A percentile compares a stretch with the other conserved stretches of the same genome.
phyloP scores from a whole-genome alignment of 2,329 filamentous ascomycete genomes.

The Zasmidium cellare region DNA sequence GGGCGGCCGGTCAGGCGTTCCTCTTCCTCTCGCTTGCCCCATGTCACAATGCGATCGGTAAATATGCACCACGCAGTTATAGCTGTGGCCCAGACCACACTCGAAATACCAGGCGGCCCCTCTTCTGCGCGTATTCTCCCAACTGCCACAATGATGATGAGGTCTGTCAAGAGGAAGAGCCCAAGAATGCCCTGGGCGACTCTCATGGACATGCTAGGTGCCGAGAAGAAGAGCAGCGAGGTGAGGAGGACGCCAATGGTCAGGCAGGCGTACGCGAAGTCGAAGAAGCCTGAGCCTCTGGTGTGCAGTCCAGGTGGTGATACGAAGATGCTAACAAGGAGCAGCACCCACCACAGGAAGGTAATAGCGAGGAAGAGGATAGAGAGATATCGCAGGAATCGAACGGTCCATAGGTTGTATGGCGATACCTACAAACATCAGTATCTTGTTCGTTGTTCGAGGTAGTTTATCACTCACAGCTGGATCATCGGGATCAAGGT shows the following conservation, averaged over 20 bases:
- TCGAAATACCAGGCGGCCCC: slow-evolving; percentile 85
- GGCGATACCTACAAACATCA: slow-evolving; percentile 63
- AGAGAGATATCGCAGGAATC: slow-evolving; percentile 75
- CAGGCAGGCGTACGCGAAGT: slow-evolving; percentile 79
- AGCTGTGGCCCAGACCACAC: slow-evolving; percentile 77
- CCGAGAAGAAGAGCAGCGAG: slow-evolving; percentile 80
- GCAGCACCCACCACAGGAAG: slow-evolving; percentile 88
- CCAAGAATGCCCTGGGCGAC: slow-evolving; percentile 70
- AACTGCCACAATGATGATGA: slow-evolving; percentile 77
- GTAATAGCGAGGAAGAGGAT: slow-evolving; percentile 72
- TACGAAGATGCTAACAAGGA: slow-evolving; percentile 87
- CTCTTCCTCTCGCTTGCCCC: slow-evolving; percentile 92
- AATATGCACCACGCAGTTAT: slow-evolving; percentile 77
- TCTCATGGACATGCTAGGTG: slow-evolving; percentile 77
- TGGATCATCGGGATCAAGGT: slow-evolving; percentile 76
- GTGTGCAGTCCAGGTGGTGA: slow-evolving; percentile 84
- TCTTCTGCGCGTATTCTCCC: slow-evolving; percentile 76
- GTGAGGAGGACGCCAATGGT: slow-evolving; percentile 74
- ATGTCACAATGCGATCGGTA: slow-evolving; percentile 79
- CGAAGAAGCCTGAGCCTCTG: slow-evolving; percentile 88
- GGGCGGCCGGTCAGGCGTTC: slow-evolving; percentile 85
- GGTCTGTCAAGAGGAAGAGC: slow-evolving; percentile 67
- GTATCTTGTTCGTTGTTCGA: slow-evolving; percentile 8
- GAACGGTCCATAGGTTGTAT: slow-evolving; percentile 92
- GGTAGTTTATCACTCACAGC: slow-evolving; percentile 52